Evolutionary conservation across 331 rosid species (phyloP), one percentile per base, ranked within the genome.

Genomic region (Quercus tomentella): DNA sequence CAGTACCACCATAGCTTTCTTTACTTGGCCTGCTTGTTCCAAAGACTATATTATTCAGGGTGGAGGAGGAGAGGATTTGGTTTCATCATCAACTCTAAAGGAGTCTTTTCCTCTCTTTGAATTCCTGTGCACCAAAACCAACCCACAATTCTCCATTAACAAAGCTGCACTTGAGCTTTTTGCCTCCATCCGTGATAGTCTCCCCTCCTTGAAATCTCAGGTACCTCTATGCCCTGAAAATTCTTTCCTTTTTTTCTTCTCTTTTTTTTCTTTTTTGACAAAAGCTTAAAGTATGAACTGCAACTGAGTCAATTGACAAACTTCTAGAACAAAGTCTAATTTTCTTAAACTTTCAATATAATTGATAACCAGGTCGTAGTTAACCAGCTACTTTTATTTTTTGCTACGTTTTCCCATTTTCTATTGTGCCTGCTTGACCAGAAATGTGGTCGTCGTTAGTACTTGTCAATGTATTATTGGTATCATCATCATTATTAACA

Each of bases 141-240:
- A 20, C 61, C 56, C 76, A 22, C 0, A 1, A 62, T 86, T 88
- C 81, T 79, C 75, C 72, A 58, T 93, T 28, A 85, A 91, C 77
- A 22, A 1, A 2, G 69, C 78, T 7, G 81, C 77, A 0, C 25
- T 82, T 77, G 10, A 62, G 0, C 88, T 87, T 78, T 89, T 91
- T 16, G 1, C 0, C 5, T 17, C 52, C 0, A 26, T 66, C 55
- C 35, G 1, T 6, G 20, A 20, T 0, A 20, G 1, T 20, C 91
- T 90, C 20, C 26, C 43, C n/a, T 68, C 45, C 7, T 77, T 87
- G 79, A 82, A 68, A 12, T 71, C 56, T 4, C 18, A 77, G 89
- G 91, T 87, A 81, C 41, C n/a, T 4, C 17, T 74, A 56, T 73
- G 7, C 7, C 57, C 63, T 17, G 2, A 20, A 62, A 69, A 1